Percentiles rank a stretch among this genome's conserved stretches.
These are phyloP conservation scores for Clausena lansium DNA, from an alignment of 345 rosid genomes.

Conservation along the genomic window DNA sequence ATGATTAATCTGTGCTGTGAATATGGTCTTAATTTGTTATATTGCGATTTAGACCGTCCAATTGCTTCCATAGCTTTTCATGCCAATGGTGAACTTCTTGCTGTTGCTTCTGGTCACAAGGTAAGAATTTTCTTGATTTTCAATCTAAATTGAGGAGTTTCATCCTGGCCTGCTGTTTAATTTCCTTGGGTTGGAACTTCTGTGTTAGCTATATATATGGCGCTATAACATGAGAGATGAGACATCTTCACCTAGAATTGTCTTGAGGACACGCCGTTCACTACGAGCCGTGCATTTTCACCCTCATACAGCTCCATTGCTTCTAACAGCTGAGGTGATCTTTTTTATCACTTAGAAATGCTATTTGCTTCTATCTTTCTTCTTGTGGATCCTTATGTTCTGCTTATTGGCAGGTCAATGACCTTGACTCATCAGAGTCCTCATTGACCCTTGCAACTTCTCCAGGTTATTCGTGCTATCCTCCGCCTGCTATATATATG, in stretches of 20 bases:
- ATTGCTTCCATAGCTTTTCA: constrained; percentile 91
- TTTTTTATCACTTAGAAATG: constrained; percentile 21
- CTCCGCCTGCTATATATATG: constrained; percentile 63
- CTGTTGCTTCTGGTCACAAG: constrained; percentile 91
- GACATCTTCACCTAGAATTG: constrained; percentile 55
- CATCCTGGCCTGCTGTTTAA: constrained; percentile 15
- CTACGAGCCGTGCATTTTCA: constrained; percentile 86
- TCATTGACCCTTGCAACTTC: constrained; percentile 72
- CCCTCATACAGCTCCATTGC: constrained; percentile 75
- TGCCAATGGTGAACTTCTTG: constrained; percentile 73
- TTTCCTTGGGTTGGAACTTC: constrained; percentile 17
- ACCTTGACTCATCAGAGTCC: constrained; percentile 79
- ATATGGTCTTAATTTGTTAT: background rate
- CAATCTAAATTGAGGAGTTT: constrained; percentile 37
- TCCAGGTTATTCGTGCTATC: constrained; percentile 61
- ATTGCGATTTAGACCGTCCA: constrained; percentile 52
- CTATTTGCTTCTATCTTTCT: constrained; percentile 16
- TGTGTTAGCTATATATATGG: constrained; percentile 66
- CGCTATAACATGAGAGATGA: constrained; percentile 62
- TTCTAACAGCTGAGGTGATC: constrained; percentile 84
- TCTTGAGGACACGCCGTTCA: constrained; percentile 73
- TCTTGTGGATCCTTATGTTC: constrained; percentile 30
- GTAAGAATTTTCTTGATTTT: constrained; percentile 31
- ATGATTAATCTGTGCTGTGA: constrained; percentile 3
- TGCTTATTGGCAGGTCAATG: constrained; percentile 75